Conservation (phyloP, 2,329 filamentous ascomycete genomes). For the Neurospora sp. region DNA sequence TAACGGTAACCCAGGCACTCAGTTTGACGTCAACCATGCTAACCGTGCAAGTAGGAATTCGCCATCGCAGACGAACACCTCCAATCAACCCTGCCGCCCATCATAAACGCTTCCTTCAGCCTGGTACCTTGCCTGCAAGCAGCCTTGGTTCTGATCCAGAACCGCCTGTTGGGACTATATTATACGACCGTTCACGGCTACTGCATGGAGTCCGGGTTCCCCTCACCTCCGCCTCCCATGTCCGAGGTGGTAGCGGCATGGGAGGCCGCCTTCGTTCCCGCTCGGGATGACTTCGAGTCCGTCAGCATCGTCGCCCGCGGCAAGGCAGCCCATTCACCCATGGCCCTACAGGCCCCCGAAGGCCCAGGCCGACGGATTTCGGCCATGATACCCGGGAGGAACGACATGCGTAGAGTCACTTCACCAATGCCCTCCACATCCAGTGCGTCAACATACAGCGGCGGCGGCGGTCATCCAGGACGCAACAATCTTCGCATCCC, state of each 20-base stretch:
- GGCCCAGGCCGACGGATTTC: constrained; percentile 6
- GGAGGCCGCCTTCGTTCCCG: constrained; percentile 51
- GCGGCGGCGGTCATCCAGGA: background rate
- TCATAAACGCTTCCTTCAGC: constrained; percentile 61
- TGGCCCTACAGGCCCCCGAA: constrained; percentile 23
- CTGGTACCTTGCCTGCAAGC: constrained; percentile 64
- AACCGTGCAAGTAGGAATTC: constrained; percentile 46
- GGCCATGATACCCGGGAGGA: background rate
- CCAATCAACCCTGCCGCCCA: constrained; percentile 57
- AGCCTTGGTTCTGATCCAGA: constrained; percentile 65
- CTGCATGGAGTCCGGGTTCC: constrained; percentile 57
- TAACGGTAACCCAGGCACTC: background rate
- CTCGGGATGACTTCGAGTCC: constrained; percentile 56
- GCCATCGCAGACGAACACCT: constrained; percentile 65
- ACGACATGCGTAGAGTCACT: background rate
- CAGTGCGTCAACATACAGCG: background rate
- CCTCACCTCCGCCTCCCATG: constrained; percentile 62
- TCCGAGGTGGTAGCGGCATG: constrained; percentile 59
- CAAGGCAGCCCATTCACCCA: constrained; percentile 49
- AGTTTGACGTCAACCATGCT: constrained; percentile 3
- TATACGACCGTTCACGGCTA: constrained; percentile 70
- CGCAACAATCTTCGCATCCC: background rate
- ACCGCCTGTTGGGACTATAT: constrained; percentile 64
- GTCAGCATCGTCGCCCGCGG: constrained; percentile 55
- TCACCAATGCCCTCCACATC: background rate